Base-by-base conservation (phyloP, 352 stramenopile species). In the Phytophthora cactorum region DNA sequence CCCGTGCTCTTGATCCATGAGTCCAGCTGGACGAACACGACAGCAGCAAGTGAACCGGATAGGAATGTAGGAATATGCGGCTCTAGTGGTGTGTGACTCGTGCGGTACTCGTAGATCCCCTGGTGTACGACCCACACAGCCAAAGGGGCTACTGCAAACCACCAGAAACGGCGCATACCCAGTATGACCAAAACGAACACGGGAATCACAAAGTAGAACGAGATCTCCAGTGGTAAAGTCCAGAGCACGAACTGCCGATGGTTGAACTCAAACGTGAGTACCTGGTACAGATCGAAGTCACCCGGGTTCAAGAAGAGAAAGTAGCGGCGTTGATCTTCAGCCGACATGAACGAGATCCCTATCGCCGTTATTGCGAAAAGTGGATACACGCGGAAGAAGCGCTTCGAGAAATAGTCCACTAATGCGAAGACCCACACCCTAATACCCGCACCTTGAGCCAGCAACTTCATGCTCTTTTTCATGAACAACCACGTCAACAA, bases 331-430 rank as follows among this genome's bases (percentile, higher is more conserved):
- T 78, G 59, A 31, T 66, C 39, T 17, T 76, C 66, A 14, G 59
- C 53, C 7, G 79, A 73, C 22, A 86, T 36, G 28, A 75, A 32
- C 8, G 59, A 77, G 5, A 85, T 36, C 12, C 66, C 59, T 22
- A 68, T 64, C 4, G 60, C 76, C 6, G 74, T 68, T 7, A 77
- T 36, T 17, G 58, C 63, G 31, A 89, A 89, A 4, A 89, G 50
- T 54, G 81, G 81, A 47, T 89, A 89, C 11, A 89, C 80, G 29
- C 78, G 78, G 27, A 89, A 79, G 47, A 87, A 82, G 3, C 78
- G 71, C 32, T 86, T 86, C 9, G 47, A 70, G 50, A 82, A 78
- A 54, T 89, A 87, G 51, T 87, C 78, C 25, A 34, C 6, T 14
- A 81, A 56, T 5, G 61, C 53, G 32, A 78, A 65, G 1, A 38